Conservation (phyloP, 441 rosid genomes). For the Gossypium schwendimanii region DNA sequence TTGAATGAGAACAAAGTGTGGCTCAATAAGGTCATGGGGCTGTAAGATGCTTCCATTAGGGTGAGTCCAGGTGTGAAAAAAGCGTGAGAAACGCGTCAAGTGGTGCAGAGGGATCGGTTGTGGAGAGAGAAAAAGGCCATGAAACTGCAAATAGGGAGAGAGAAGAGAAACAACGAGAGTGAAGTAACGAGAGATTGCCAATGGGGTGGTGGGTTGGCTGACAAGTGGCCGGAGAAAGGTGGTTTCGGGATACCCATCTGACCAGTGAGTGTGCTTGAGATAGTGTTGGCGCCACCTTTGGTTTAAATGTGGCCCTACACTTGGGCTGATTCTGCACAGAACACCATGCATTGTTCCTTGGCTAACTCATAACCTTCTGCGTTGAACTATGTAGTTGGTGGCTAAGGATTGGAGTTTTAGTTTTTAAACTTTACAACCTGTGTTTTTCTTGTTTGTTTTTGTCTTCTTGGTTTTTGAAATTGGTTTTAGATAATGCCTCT, state of each 20-base stretch:
- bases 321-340: slow-evolving; percentile 16
- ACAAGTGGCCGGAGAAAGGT: slow-evolving; percentile 42
- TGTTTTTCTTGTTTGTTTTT: background rate
- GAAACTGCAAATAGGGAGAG: slow-evolving; percentile 9
- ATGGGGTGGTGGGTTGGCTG: slow-evolving; percentile 13
- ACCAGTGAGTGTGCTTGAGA: slow-evolving; percentile 34
- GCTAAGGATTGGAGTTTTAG: background rate
- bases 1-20: slow-evolving; percentile 15
- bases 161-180: background rate
- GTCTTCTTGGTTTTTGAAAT: background rate
- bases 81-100: slow-evolving; percentile 32
- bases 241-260: slow-evolving; percentile 46
- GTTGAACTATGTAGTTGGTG: background rate
- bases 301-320: slow-evolving; percentile 24
- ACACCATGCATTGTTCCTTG: slow-evolving; percentile 15
- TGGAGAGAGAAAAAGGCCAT: slow-evolving; percentile 22
- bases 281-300: slow-evolving; percentile 32
- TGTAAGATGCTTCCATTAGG: slow-evolving; percentile 26
- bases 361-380: background rate
- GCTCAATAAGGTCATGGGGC: slow-evolving; percentile 21
- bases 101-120: slow-evolving; percentile 11
- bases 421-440: background rate
- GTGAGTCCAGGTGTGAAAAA: slow-evolving; percentile 28
- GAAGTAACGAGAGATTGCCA: background rate
- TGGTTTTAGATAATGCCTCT: background rate